phyloP scores from a whole-genome alignment of 176 grass and related monocot species.

The Panicum miliaceum region DNA sequence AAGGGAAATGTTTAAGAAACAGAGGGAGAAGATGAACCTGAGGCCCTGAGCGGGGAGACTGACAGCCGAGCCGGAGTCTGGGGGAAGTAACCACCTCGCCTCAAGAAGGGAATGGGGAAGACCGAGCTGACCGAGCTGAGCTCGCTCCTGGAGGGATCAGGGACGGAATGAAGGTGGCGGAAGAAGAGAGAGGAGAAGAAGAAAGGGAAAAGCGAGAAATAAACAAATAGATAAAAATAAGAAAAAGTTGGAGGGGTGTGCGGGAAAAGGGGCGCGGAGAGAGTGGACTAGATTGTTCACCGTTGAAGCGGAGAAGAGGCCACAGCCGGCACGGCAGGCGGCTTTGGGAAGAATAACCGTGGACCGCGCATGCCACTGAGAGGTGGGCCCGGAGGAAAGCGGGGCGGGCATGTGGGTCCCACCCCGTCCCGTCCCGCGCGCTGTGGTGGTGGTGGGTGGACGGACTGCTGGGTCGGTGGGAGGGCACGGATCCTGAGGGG shows the following conservation, averaged over 20 bases:
- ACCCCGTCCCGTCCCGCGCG: background rate
- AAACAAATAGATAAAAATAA: background rate
- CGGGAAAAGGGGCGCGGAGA: background rate
- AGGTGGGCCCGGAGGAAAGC: background rate
- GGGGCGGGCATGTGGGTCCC: background rate
- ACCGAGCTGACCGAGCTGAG: background rate
- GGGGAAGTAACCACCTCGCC: background rate
- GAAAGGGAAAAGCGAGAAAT: slow-evolving; percentile 10
- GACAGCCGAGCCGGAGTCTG: background rate
- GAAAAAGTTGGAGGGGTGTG: background rate
- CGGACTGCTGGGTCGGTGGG: slow-evolving; percentile 13
- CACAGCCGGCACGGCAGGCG: background rate
- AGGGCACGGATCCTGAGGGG: slow-evolving; percentile 27
- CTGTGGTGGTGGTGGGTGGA: background rate
- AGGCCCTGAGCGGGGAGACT: no score
- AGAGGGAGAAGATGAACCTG: no score
- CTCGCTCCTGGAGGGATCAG: background rate
- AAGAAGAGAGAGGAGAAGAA: background rate
- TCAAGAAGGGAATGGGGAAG: background rate
- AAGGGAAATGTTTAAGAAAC: no score
- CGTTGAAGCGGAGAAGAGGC: background rate
- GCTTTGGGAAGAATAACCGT: background rate
- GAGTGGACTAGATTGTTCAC: background rate
- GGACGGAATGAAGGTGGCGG: background rate
- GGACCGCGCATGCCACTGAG: background rate